Evolutionary conservation across 2,329 filamentous ascomycete genomes (phyloP), one percentile per base, ranked within the genome.

Genomic region (Aschersonia sp.): DNA sequence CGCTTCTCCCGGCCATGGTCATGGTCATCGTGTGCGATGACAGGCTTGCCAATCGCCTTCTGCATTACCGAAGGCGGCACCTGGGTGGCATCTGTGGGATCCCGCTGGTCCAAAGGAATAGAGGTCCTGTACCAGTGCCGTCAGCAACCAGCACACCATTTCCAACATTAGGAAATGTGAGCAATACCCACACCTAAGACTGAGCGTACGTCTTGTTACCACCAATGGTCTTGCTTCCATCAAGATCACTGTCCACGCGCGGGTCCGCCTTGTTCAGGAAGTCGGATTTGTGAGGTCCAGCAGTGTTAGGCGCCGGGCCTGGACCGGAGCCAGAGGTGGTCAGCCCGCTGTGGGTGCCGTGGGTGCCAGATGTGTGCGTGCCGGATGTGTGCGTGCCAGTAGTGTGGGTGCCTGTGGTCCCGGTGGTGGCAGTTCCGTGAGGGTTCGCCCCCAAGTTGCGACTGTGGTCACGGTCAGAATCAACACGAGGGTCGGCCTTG

Each of bases 31-130:
- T 77, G 73, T 44, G 64, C 61, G n/a, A 74, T 57, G 1, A 56
- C 47, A 1, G 74, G 71, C 2, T 61, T 64, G 2, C 73, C 74
- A 40, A 76, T 51, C 44, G 71, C 65, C 54, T 70, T 61, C 45
- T 64, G 63, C 50, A 80, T 44, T 0, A 73, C 68, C 2, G 75
- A 78, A 4, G 76, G 75, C 1, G 75, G 74, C 0, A 78, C 75
- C 56, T 79, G 74, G 0, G 75, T 64, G 1, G 76, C 75, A 51
- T 79, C 75, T 20, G 67, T 72, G 4, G 74, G 74, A 44, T 78
- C 74, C 51, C 62, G 64, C 45, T 56, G 38, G 4, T 51, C 47
- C 31, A 51, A 32, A 20, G 20, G 35, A 38, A 12, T 38, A 12
- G 35, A 9, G 35, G 7, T 38, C 35, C 12, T 38, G 35, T 12